phyloP scores from a whole-genome alignment of 805 yeast species.

The Tanozyma kutaoensis region DNA sequence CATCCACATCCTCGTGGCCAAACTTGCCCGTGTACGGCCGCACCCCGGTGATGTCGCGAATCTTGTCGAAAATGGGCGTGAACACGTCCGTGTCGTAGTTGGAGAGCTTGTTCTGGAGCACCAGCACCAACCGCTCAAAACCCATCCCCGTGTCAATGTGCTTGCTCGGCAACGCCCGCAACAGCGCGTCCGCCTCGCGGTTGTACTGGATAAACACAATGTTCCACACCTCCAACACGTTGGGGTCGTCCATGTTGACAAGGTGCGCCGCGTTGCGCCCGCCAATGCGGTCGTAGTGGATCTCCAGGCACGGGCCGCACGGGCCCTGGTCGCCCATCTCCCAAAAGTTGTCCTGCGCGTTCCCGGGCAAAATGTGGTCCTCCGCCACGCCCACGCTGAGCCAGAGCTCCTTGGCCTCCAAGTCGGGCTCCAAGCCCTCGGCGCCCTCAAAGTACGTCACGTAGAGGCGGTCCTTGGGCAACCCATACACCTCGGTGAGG shows the following conservation, averaged over 20 bases:
- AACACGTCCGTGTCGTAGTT: conserved; percentile 98
- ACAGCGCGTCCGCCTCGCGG: conserved; percentile 77
- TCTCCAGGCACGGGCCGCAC: conserved; percentile 98
- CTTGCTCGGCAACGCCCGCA: conserved; percentile 79
- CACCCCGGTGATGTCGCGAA: conserved; percentile 87
- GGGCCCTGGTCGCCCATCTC: conserved; percentile 99
- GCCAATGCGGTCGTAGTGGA: conserved; percentile 96
- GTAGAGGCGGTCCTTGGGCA: conserved; percentile 68
- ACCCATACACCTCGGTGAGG: conserved; percentile 72
- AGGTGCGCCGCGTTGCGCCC: conserved; percentile 88
- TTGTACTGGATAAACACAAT: conserved; percentile 93
- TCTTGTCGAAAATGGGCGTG: conserved; percentile 72
- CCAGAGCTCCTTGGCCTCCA: conserved; percentile 89
- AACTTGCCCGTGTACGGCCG: conserved; percentile 87
- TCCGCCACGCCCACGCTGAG: conserved; percentile 75
- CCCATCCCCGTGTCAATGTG: conserved; percentile 99
- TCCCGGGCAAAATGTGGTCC: conserved; percentile 88
- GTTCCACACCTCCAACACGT: conserved; percentile 96
- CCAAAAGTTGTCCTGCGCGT: conserved; percentile 92
- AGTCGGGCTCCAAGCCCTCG: conserved; percentile 80
- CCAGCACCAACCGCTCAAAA: conserved; percentile 91
- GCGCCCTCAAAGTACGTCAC: conserved; percentile 98
- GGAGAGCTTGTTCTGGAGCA: conserved; percentile 80
- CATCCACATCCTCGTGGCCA: conserved; percentile 86
- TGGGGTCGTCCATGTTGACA: conserved; percentile 96